A percentile compares a stretch with the other conserved stretches of the same genome.
phyloP scores from a whole-genome alignment of 345 rosid genomes.

The Cardamine chenopodiifolia region DNA sequence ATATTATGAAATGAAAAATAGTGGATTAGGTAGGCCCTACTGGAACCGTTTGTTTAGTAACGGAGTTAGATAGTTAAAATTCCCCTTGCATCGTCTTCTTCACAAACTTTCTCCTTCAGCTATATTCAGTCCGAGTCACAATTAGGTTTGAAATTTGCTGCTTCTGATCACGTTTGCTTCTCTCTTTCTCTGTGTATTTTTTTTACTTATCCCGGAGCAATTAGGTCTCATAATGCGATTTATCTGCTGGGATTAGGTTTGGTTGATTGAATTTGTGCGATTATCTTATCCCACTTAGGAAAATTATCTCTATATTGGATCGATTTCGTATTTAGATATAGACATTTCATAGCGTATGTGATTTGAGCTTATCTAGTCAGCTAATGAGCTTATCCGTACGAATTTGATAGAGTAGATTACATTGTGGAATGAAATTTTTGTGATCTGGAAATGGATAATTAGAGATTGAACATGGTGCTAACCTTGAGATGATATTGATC shows the following conservation, averaged over 20 bases:
- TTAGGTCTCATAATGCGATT: constrained; percentile 2
- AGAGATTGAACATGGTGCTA: neutral
- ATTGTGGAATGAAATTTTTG: neutral
- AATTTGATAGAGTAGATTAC: neutral
- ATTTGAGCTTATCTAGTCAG: constrained; percentile 4
- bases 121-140: constrained; percentile 9
- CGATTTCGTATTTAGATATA: neutral
- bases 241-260: neutral
- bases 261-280: neutral
- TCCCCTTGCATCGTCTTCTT: constrained; percentile 12
- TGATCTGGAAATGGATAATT: neutral
- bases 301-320: neutral
- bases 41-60: constrained; percentile 20
- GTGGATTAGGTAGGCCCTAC: constrained; percentile 19
- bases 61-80: constrained; percentile 11
- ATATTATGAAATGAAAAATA: neutral
- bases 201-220: neutral
- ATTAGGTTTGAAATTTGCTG: constrained; percentile 1
- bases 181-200: neutral
- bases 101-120: constrained; percentile 19
- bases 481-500: constrained; percentile 4
- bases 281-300: neutral
- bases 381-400: neutral
- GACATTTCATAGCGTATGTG: neutral
- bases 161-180: constrained; percentile 3